Evolutionary conservation across 1,284 basidiomycete species (phyloP).

Genomic region (Laetiporus sulphureus): DNA sequence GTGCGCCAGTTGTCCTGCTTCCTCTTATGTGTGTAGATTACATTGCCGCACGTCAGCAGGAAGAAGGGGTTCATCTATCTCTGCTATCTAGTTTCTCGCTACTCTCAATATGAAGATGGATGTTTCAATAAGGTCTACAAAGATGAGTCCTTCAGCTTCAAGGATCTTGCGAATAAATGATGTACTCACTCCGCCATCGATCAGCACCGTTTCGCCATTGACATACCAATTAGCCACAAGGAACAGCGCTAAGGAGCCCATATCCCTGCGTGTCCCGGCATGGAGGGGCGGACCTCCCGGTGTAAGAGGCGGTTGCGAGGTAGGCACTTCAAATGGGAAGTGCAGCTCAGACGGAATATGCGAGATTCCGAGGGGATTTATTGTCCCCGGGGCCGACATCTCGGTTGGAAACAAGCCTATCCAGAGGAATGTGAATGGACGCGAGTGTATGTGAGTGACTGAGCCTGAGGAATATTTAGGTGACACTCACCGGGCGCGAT

Average conservation of each 20-base stretch:
- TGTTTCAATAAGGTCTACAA: slow-evolving; percentile 33
- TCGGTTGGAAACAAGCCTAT: slow-evolving; percentile 28
- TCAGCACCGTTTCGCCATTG: slow-evolving; percentile 45
- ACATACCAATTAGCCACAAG: slow-evolving; percentile 44
- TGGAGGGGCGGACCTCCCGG: slow-evolving; percentile 11
- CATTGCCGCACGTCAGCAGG: too few relatives aligned
- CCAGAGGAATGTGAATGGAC: neutral
- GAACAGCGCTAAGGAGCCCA: slow-evolving; percentile 39
- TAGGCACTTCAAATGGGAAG: slow-evolving; percentile 29
- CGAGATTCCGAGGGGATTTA: slow-evolving; percentile 29
- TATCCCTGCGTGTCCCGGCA: slow-evolving; percentile 36
- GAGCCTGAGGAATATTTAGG: neutral
- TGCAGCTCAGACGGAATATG: slow-evolving; percentile 17
- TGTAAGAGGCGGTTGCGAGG: slow-evolving; percentile 16
- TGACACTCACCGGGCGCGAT: slow-evolving; percentile 37
- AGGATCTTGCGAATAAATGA: neutral
- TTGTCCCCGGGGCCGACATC: slow-evolving; percentile 28
- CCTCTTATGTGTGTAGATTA: too few relatives aligned
- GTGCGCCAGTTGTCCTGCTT: too few relatives aligned
- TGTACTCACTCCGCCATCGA: slow-evolving; percentile 41
- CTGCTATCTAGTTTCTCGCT: too few relatives aligned
- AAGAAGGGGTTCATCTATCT: too few relatives aligned
- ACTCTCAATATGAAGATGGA: slow-evolving; percentile 34
- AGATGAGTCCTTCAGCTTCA: neutral
- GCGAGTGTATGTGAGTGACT: neutral